These are phyloP conservation scores for Pleomassaria siparia DNA, from an alignment of 2,329 filamentous ascomycete genomes.

Conservation along the genomic window DNA sequence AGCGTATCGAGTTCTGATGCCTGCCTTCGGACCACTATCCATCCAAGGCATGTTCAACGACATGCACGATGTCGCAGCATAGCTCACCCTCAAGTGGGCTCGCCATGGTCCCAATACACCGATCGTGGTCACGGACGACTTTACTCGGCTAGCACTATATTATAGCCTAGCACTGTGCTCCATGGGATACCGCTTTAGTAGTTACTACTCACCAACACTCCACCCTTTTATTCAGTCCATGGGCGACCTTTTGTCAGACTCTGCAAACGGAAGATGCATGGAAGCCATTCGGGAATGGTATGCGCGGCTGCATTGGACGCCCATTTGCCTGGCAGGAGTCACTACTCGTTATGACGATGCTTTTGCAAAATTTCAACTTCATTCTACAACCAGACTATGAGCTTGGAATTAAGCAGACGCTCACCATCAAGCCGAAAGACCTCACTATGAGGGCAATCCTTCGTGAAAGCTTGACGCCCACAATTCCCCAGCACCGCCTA, in stretches of 20 bases:
- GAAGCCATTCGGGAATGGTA: slow-evolving; percentile 25
- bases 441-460: slow-evolving; percentile 31
- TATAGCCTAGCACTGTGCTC: slow-evolving; percentile 33
- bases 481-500: slow-evolving; percentile 11
- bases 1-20: slow-evolving; percentile 60
- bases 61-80: slow-evolving; percentile 58
- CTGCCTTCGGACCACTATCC: slow-evolving; percentile 66
- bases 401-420: slow-evolving; percentile 37
- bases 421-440: slow-evolving; percentile 44
- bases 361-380: slow-evolving; percentile 44
- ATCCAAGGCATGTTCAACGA: slow-evolving; percentile 65
- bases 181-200: slow-evolving; percentile 35
- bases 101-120: slow-evolving; percentile 44
- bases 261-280: slow-evolving; percentile 13
- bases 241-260: slow-evolving; percentile 16
- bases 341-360: slow-evolving; percentile 29
- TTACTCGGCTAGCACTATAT: slow-evolving; percentile 31
- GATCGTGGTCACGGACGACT: slow-evolving; percentile 30
- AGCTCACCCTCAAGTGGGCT: slow-evolving; percentile 66
- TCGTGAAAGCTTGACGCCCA: slow-evolving; percentile 14
- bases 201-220: slow-evolving; percentile 25
- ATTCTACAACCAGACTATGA: slow-evolving; percentile 38
- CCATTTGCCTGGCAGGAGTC: slow-evolving; percentile 25
- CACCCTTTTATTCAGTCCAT: slow-evolving; percentile 33
- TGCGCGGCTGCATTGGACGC: slow-evolving; percentile 23